phyloP scores from a whole-genome alignment of 805 yeast genomes.

The Lachancea lanzarotensis region DNA sequence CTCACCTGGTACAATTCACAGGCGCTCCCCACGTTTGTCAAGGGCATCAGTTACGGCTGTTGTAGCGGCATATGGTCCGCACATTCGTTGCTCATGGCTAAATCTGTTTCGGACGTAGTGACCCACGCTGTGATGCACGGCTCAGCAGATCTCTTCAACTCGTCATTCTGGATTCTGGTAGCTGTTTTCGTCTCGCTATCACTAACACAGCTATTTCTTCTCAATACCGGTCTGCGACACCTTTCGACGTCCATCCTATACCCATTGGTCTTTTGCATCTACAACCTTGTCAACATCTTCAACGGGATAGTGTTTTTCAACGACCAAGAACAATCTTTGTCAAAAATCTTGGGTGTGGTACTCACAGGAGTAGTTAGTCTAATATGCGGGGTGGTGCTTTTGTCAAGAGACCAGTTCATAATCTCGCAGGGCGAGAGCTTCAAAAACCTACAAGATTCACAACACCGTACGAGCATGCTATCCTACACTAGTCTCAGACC shows the following conservation, averaged over 20 bases:
- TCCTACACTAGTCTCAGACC: constrained; percentile 15
- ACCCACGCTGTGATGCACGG: constrained; percentile 27
- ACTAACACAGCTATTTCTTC: constrained; percentile 60
- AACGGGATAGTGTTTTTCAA: constrained; percentile 39
- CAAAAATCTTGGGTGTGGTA: constrained; percentile 1
- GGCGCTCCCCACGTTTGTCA: constrained; percentile 13
- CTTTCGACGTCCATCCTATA: constrained; percentile 66
- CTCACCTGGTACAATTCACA: neutral
- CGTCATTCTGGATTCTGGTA: constrained; percentile 23
- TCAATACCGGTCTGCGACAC: constrained; percentile 71
- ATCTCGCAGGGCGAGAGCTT: constrained; percentile 2
- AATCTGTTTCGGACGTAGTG: constrained; percentile 67
- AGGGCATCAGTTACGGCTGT: constrained; percentile 61
- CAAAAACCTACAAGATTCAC: neutral
- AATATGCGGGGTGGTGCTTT: constrained; percentile 6
- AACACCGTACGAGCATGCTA: constrained; percentile 10
- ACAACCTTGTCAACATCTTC: constrained; percentile 60
- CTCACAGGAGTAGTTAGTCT: constrained; percentile 7
- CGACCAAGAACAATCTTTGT: constrained; percentile 3
- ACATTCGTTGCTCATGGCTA: constrained; percentile 80
- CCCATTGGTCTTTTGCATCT: constrained; percentile 80
- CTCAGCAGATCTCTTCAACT: constrained; percentile 2
- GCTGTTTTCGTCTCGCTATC: constrained; percentile 54
- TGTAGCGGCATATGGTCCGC: constrained; percentile 76
- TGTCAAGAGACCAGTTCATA: constrained; percentile 8